Conservation (phyloP, 371 early-diverging fungal species). For the Syncephalastrum contaminatum region DNA sequence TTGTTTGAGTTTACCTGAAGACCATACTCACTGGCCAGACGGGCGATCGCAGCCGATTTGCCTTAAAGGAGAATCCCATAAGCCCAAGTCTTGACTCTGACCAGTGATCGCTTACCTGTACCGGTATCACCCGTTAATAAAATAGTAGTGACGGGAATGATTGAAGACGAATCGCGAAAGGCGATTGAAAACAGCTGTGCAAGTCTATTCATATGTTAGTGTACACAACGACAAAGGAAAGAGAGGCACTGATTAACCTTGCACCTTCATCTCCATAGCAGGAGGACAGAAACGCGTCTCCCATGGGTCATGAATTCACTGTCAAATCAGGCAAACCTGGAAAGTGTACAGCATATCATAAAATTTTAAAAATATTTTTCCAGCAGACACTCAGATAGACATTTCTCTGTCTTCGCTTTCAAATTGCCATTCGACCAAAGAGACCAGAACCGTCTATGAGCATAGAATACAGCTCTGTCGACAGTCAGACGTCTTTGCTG, state of each 20-base stretch:
- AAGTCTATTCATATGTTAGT: constrained; percentile 16
- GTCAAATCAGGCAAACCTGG: too few species aligned
- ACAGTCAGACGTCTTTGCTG: too few species aligned
- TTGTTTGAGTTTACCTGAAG: constrained; percentile 10
- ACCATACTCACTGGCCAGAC: constrained; percentile 23
- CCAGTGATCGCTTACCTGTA: constrained; percentile 20
- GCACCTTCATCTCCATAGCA: constrained; percentile 51
- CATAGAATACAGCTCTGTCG: too few species aligned
- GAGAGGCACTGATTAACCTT: constrained; percentile 20
- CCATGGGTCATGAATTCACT: too few species aligned
- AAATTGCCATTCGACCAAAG: too few species aligned
- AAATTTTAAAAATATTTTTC: too few species aligned
- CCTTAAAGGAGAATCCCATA: constrained; percentile 19
- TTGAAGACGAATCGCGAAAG: constrained; percentile 8
- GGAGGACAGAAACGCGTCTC: constrained; percentile 11
- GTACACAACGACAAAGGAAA: background rate
- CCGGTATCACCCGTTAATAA: constrained; percentile 44
- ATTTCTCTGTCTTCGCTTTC: too few species aligned
- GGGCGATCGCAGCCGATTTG: constrained; percentile 29
- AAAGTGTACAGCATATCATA: too few species aligned
- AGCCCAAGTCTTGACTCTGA: background rate
- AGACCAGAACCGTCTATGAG: too few species aligned
- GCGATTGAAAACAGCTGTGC: constrained; percentile 37
- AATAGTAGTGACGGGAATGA: constrained; percentile 13
- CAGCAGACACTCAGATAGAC: too few species aligned